Conservation (phyloP, 352 stramenopile genomes). For the Phytophthora megakarya region DNA sequence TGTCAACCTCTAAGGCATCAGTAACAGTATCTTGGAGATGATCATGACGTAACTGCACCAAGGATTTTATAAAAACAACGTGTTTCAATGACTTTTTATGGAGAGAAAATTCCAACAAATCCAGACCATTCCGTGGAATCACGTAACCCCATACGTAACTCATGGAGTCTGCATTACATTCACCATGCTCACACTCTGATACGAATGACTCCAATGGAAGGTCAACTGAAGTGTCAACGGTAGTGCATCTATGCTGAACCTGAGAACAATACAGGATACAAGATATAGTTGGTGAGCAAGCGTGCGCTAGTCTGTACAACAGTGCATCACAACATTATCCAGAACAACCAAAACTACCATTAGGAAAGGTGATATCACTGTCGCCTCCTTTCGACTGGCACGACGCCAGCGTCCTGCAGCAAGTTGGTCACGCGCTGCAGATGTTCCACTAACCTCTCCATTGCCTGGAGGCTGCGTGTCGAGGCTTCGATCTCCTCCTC, state of each 20-base stretch:
- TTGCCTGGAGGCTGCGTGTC: constrained; percentile 34
- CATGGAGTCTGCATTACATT: constrained; percentile 60
- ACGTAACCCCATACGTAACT: constrained; percentile 84
- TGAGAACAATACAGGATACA: too few species aligned
- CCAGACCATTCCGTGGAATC: too few species aligned
- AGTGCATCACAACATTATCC: not conserved
- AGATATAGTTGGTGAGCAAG: too few species aligned
- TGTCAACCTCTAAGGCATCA: not conserved
- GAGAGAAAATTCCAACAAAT: too few species aligned
- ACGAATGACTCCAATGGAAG: not conserved
- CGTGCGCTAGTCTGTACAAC: not conserved
- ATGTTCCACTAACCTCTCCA: constrained; percentile 39
- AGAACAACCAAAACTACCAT: too few species aligned
- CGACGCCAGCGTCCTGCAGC: constrained; percentile 15
- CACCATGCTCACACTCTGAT: too few species aligned
- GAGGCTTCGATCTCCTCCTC: constrained; percentile 45
- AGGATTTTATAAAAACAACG: not conserved
- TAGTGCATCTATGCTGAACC: not conserved
- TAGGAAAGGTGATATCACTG: too few species aligned
- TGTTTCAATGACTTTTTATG: not conserved
- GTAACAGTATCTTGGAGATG: constrained; percentile 43
- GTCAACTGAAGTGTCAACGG: not conserved
- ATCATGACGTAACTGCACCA: constrained; percentile 69
- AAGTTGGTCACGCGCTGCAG: constrained; percentile 36
- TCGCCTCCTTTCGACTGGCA: not conserved